Evolutionary conservation across 192 early-diverging fungal species (phyloP), one percentile per base, ranked within the genome.

Genomic region (Pilobolus umbonatus): DNA sequence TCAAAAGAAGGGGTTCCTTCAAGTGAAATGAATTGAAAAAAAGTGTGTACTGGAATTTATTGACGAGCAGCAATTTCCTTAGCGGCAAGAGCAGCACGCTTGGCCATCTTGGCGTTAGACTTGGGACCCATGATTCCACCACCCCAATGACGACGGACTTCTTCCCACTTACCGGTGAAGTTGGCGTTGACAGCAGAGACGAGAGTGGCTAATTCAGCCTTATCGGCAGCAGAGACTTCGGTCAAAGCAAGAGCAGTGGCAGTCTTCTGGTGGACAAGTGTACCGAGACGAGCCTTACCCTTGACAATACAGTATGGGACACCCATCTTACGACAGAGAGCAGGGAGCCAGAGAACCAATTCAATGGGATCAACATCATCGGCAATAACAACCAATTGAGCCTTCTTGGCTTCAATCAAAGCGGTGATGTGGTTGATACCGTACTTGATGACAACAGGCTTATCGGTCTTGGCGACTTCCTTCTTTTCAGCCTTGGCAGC

Each of bases 401-500:
- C 93, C 88, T 96, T 96, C 92, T 99, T 99, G 79, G 88, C 85
- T 85, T 99, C 97, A 57, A 99, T 77, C 38, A 99, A 83, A 55
- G 90, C 91, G 69, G 94, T 94, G 72, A 99, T 90, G 83, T 99
- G 97, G 86, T 99, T 99, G 77, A 99, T 93, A 82, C 97, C 97
- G 81, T 94, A 93, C 91, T 99, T 98, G 82, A 99, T 88, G 55
- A 91, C 76, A 69, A 86, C 75, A 57, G 94, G 94, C 92, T 98
- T 98, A 82, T 92, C 90, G 65, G 87, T 76, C 64, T 83, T 77
- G 26, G 65, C 78, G 64, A 90, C 89, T 55, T 86, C 82, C 88
- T 93, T 91, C 80, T 84, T 83, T 61, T 89, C 88, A 48, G 91
- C 91, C 79, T 91, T 89, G 70, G 86, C 79, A 68, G 88, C 89